phyloP scores from a whole-genome alignment of 2,329 filamentous ascomycete species.

The Camptophora hylomeconis region DNA sequence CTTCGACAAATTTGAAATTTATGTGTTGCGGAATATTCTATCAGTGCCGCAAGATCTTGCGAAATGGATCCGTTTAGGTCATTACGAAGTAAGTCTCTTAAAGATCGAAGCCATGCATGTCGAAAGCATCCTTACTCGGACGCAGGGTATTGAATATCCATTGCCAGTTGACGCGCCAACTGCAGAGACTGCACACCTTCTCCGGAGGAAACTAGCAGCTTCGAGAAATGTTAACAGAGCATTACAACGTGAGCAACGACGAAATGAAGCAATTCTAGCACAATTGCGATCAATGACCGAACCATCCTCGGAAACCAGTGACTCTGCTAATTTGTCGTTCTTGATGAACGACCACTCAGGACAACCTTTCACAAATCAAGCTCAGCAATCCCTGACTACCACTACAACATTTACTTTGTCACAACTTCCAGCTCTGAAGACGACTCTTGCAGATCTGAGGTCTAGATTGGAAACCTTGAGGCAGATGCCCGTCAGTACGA shows the following conservation, averaged over 20 bases:
- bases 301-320: conserved; percentile 6
- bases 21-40: conserved; percentile 74
- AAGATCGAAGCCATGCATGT: conserved; percentile 5
- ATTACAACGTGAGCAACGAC: conserved; percentile 54
- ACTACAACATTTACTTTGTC: conserved; percentile 59
- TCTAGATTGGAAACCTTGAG: conserved; percentile 44
- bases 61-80: conserved; percentile 66
- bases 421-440: conserved; percentile 67
- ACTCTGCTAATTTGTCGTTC: conserved; percentile 38
- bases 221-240: conserved; percentile 62
- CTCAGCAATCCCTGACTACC: conserved; percentile 28
- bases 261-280: conserved; percentile 58
- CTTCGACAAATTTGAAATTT: conserved; percentile 80
- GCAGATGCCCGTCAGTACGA: conserved; percentile 19
- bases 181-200: conserved; percentile 54
- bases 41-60: conserved; percentile 58
- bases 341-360: conserved; percentile 38
- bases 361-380: conserved; percentile 28
- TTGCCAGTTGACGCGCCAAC: conserved; percentile 36
- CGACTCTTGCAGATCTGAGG: conserved; percentile 53
- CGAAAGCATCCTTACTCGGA: too few relatives aligned
- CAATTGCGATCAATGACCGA: conserved; percentile 50
- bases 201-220: conserved; percentile 63
- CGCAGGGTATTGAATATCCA: conserved; percentile 16
- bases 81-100: conserved; percentile 59